Conservation (phyloP, 257 asterid species). For the Solanum verrucosum region DNA sequence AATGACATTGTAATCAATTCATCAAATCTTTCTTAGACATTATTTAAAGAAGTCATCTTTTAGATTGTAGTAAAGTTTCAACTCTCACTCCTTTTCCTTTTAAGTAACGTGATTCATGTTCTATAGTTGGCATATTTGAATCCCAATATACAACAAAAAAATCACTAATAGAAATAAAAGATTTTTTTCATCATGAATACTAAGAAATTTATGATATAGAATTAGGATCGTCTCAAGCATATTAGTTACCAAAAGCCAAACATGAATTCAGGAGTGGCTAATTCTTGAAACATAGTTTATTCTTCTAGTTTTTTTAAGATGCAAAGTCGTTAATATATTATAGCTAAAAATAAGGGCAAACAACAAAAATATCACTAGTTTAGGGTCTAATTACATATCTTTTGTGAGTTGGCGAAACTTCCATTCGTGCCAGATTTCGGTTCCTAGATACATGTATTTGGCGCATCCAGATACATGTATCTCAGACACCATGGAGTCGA, state of each 20-base stretch:
- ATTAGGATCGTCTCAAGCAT: neutral
- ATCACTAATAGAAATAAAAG: neutral
- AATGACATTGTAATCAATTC: neutral
- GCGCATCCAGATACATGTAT: neutral
- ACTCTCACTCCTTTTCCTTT: neutral
- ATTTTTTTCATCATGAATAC: neutral
- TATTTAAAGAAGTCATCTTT: neutral
- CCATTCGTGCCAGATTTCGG: neutral
- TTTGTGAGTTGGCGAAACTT: too few species aligned
- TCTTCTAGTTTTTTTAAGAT: neutral
- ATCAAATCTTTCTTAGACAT: neutral
- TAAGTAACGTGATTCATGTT: neutral
- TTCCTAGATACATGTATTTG: neutral
- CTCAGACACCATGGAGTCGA: neutral
- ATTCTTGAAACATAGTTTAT: neutral
- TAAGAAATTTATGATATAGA: neutral
- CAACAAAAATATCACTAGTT: too few species aligned
- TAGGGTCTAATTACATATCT: neutral
- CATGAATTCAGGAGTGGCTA: neutral
- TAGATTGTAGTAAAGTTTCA: neutral
- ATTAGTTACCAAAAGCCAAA: neutral
- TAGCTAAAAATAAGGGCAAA: neutral
- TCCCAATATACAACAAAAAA: neutral
- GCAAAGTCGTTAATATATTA: neutral
- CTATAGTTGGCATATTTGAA: neutral